Conservation (phyloP, 495 filamentous ascomycete genomes). For the Pyrenula aspistea region DNA sequence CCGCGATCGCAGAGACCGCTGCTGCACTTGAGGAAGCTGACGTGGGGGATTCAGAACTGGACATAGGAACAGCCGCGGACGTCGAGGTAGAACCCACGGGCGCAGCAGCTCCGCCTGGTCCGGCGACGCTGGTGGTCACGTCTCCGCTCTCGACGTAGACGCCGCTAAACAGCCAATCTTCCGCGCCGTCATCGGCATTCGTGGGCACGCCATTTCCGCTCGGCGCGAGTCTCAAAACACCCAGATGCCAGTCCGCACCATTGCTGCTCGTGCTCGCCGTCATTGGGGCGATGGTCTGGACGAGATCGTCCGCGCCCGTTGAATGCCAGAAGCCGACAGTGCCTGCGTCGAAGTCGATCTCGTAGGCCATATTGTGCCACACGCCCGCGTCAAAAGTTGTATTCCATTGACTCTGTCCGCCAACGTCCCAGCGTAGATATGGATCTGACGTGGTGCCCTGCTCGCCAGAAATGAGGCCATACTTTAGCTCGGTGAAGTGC, state of each 20-base stretch:
- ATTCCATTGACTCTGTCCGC: conserved; percentile 39
- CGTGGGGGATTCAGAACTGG: background rate
- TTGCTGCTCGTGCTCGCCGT: conserved; percentile 49
- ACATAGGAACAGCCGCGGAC: background rate
- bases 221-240: conserved; percentile 49
- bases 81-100: background rate
- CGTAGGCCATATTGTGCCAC: conserved; percentile 63
- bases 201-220: conserved; percentile 30
- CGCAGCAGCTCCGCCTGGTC: conserved; percentile 18
- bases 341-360: conserved; percentile 47
- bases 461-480: conserved; percentile 51
- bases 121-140: conserved; percentile 45
- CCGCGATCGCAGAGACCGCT: background rate
- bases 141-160: conserved; percentile 55
- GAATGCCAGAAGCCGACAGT: conserved; percentile 61
- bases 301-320: conserved; percentile 43
- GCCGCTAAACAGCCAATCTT: conserved; percentile 66
- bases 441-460: conserved; percentile 33
- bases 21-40: background rate
- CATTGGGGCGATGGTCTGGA: conserved; percentile 43
- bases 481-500: conserved; percentile 69
- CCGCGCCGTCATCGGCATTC: conserved; percentile 22
- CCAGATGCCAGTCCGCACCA: conserved; percentile 64
- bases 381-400: conserved; percentile 38
- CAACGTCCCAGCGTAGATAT: conserved; percentile 40